These are phyloP conservation scores for Phylloboletellus chloephorus DNA, from an alignment of 1,284 basidiomycete genomes.

Conservation along the genomic window DNA sequence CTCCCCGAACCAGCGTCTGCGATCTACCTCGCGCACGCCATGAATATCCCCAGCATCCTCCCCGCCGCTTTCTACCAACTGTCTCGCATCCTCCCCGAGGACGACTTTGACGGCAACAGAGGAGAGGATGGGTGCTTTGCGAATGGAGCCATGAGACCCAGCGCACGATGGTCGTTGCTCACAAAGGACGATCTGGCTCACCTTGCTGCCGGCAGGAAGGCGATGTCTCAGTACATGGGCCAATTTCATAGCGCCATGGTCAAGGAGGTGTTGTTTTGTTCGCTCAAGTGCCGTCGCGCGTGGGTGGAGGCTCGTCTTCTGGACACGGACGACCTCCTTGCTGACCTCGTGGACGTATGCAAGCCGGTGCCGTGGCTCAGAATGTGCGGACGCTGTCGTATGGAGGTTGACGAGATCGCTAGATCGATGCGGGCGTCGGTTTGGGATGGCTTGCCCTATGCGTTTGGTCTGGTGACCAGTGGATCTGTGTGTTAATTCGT, in stretches of 20 bases:
- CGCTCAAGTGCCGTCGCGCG: not conserved
- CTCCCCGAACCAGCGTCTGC: constrained; percentile 14
- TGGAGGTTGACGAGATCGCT: not conserved
- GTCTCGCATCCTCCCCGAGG: constrained; percentile 11
- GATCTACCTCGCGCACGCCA: constrained; percentile 9
- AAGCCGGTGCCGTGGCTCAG: not conserved
- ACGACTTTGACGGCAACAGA: constrained; percentile 6
- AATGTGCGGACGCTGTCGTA: not conserved
- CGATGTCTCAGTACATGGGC: not conserved
- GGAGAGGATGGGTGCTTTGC: not conserved
- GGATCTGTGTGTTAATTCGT: too few relatives aligned
- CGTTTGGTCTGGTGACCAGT: not conserved
- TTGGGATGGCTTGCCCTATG: not conserved
- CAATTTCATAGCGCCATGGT: not conserved
- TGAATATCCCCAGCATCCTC: constrained; percentile 9
- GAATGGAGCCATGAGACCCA: not conserved
- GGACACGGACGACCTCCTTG: not conserved
- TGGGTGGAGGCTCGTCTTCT: not conserved
- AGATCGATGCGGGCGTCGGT: not conserved
- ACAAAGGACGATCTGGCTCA: not conserved
- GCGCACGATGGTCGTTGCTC: not conserved
- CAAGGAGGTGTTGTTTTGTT: not conserved
- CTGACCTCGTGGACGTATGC: not conserved
- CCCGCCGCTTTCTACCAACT: constrained; percentile 17
- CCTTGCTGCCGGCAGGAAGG: not conserved